Evolutionary conservation across 768 basidiomycete species (phyloP).

Genomic region (Russula abietina): DNA sequence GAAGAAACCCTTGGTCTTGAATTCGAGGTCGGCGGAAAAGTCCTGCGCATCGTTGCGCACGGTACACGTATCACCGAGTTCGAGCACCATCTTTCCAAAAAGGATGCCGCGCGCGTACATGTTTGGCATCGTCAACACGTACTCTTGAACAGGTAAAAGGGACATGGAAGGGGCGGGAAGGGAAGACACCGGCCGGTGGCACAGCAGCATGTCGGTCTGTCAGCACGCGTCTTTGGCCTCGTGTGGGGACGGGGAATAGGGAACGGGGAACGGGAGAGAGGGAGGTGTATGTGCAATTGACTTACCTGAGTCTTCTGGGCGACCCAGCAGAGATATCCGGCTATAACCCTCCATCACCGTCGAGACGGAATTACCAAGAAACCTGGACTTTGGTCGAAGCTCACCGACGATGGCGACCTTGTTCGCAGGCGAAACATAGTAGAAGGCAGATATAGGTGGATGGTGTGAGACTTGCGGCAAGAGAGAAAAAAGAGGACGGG

Average conservation of each 20-base stretch:
- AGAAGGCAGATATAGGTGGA: constrained; percentile 92
- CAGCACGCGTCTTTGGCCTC: neutral
- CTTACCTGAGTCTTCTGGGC: constrained; percentile 78
- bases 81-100: constrained; percentile 92
- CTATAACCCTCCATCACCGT: constrained; percentile 97
- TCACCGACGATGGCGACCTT: constrained; percentile 85
- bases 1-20: constrained; percentile 99
- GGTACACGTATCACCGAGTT: constrained; percentile 84
- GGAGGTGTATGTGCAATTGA: constrained; percentile 29
- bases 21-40: constrained; percentile 78
- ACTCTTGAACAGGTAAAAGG: constrained; percentile 46
- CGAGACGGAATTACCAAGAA: constrained; percentile 94
- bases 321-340: constrained; percentile 73
- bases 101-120: constrained; percentile 89
- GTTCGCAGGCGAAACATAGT: constrained; percentile 90
- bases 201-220: neutral
- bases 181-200: neutral
- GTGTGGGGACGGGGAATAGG: neutral
- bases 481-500: too few species aligned
- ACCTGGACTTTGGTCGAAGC: constrained; percentile 90
- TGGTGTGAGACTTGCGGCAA: constrained; percentile 86
- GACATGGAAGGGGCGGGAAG: too few species aligned
- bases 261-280: neutral
- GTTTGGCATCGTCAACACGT: constrained; percentile 93
- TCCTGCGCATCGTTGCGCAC: constrained; percentile 79